Conservation (phyloP, 306 rosid genomes). For the Lathyrus oleraceus region DNA sequence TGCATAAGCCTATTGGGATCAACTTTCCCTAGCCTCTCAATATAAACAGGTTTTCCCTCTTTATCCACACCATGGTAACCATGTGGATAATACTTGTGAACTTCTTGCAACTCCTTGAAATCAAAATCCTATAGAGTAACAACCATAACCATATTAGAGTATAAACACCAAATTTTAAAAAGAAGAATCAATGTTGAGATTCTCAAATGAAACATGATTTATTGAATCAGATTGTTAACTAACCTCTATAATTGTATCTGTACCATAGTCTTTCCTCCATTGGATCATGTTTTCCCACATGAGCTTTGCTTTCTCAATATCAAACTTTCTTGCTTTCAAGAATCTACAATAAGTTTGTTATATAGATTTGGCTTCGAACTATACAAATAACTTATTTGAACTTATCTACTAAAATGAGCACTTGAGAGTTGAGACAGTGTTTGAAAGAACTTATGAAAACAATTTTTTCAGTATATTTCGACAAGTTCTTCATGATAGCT, state of each 20-base stretch:
- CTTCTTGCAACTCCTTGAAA: conserved; percentile 68
- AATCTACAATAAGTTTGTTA: conserved; percentile 53
- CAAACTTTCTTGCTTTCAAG: conserved; percentile 86
- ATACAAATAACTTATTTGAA: background rate
- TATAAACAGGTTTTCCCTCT: conserved; percentile 83
- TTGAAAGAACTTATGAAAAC: background rate
- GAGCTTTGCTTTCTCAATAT: conserved; percentile 74
- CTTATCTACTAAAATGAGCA: background rate
- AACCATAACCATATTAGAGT: background rate
- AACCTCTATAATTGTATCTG: conserved; percentile 78
- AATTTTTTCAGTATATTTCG: background rate
- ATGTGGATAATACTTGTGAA: conserved; percentile 75
- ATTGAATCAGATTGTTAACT: conserved; percentile 40
- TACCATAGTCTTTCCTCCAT: conserved; percentile 84
- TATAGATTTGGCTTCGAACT: background rate
- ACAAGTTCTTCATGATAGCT: background rate
- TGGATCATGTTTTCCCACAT: conserved; percentile 94
- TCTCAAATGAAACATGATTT: conserved; percentile 23
- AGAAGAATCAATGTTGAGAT: conserved; percentile 1
- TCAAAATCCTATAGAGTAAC: conserved; percentile 65
- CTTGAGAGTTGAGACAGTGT: no score
- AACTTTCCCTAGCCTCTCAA: conserved; percentile 83
- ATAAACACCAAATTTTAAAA: conserved; percentile 4
- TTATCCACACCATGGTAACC: conserved; percentile 87
- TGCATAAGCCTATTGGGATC: conserved; percentile 75